These are phyloP conservation scores for Ilyonectria destructans DNA, from an alignment of 2,329 filamentous ascomycete genomes.

Conservation along the genomic window DNA sequence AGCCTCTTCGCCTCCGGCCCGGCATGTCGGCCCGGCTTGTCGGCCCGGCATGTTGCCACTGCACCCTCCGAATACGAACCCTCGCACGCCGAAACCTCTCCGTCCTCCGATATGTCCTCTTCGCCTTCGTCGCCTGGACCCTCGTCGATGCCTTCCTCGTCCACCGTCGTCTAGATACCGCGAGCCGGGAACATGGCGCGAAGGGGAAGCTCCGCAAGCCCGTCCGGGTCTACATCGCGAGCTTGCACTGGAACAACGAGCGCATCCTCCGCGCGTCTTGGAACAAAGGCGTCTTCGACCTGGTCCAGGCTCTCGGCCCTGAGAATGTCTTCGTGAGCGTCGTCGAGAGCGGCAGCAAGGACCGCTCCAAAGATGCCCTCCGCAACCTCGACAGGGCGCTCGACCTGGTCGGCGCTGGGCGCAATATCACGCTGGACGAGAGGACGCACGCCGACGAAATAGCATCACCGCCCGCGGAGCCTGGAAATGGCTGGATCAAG, in stretches of 20 bases:
- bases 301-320: slow-evolving; percentile 71
- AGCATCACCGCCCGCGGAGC: slow-evolving; percentile 52
- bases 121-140: not conserved
- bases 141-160: not conserved
- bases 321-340: slow-evolving; percentile 78
- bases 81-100: not conserved
- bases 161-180: not conserved
- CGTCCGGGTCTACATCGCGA: slow-evolving; percentile 73
- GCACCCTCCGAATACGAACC: not conserved
- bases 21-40: too few relatives aligned
- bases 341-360: slow-evolving; percentile 78
- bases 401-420: slow-evolving; percentile 64
- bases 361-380: slow-evolving; percentile 76
- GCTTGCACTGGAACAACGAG: slow-evolving; percentile 78
- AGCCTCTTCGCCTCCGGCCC: not conserved
- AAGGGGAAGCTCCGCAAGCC: not conserved
- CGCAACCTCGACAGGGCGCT: slow-evolving; percentile 69
- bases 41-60: not conserved
- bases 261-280: slow-evolving; percentile 72
- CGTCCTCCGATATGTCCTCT: not conserved
- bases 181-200: not conserved
- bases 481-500: slow-evolving; percentile 72
- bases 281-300: slow-evolving; percentile 71
- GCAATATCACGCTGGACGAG: slow-evolving; percentile 70
- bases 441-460: slow-evolving; percentile 72